Evolutionary conservation across 768 basidiomycete genomes (phyloP), one percentile per base, ranked within the genome.

Genomic region (Russula sp.): DNA sequence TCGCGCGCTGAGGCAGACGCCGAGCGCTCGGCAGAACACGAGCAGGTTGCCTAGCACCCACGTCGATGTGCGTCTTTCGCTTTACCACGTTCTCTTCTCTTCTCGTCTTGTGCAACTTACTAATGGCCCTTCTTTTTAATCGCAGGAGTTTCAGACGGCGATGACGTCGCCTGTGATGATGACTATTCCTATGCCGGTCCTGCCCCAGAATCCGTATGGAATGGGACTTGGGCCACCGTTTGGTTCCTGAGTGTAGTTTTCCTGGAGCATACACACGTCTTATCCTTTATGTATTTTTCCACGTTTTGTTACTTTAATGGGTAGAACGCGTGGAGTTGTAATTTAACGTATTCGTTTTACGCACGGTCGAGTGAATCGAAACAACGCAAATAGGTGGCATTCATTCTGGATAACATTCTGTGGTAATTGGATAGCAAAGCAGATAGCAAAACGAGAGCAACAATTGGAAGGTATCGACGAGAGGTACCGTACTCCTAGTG

Each of bases 31-130:
- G 68, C 82, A 90, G 72, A 94, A 93, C 70, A 93, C 90, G 59
- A 93, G 91, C 74, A 79, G 91, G 69, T 77, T 93, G 50, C 91
- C 91, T 10, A 93, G 91, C 73, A 86, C 85, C 78, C 91, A 94
- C 74, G 91, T 86, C 58, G 84, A 86, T 71, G 84, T 86, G 74
- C 73, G 84, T 79, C 22, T 16, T 8, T 1, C 31, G 4, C 1
- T n/a, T 35, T 8, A 27, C n/a, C 3, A 27, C 27, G 2, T 27
- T 50, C 7, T 6, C 11, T 20, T 18, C 6, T 10, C 20, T 35
- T 31, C 3, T 35, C 39, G 34, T 6, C 6, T 11, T 20, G 3
- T 10, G 27, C 22, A 42, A 9, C 13, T 32, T 9, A 16, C 44
- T 44, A 16, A 44, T n/a, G 18, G 14, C n/a, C 8, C 7, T 20